Base-by-base conservation (phyloP, 2,329 filamentous ascomycete genomes). In the Incumbomyces lentus region DNA sequence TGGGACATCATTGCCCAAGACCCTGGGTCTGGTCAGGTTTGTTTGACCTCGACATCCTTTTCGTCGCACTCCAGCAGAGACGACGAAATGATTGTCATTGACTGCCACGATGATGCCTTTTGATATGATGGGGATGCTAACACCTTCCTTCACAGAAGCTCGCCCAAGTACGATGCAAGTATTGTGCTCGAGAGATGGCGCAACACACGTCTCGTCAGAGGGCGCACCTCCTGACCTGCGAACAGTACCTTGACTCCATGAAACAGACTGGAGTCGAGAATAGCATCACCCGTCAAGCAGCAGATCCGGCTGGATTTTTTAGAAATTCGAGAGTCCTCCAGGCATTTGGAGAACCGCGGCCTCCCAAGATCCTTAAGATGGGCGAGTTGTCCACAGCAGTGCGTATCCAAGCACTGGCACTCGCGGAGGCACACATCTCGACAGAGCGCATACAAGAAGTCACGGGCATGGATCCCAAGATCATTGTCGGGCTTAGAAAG, bases 171-270 rank as follows among this genome's bases (percentile, higher is more conserved):
- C 51, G 55, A 52, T 58, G 55, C 55, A 56, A 55, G 46, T 57
- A 55, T 52, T 58, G 55, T 38, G 46, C 51, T 48, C 45, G 54
- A 32, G 55, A 58, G 34, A 56, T 56, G 53, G 55, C 55, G 5
- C 55, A 56, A 49, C 55, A 58, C 47, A 58, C 55, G 33, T 58
- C 55, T 33, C 55, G 55, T 16, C 55, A 58, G 42, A 55, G 55
- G n/a, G 47, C 54, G 29, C 55, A 58, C 47, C 53, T 58, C 14
- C 54, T 58, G 29, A 40, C 46, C 16, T 58, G 55, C 47, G 48
- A 55, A 40, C 35, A 44, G 38, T 58, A 58, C 46, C 55, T 58
- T 32, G 50, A 55, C 13, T 47, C 55, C 29, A 58, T 58, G 55
- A 56, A 56, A 46, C 50, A 54, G 10, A 46, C 51, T 41, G 55